Base-by-base conservation (phyloP, 2,329 filamentous ascomycete species). In the Paecilomyces fulvus region DNA sequence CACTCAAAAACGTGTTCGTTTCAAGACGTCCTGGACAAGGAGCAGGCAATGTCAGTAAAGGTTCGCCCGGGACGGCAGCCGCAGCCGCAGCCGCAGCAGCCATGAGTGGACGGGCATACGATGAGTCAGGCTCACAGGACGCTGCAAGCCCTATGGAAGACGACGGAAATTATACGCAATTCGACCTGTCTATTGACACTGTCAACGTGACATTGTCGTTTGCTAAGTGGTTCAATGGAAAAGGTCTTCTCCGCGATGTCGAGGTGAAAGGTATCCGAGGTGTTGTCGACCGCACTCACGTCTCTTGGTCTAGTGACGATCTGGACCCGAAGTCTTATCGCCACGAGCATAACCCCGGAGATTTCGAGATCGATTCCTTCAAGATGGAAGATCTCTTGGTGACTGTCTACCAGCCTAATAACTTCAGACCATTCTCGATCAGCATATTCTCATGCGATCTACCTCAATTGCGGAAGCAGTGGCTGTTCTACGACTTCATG, bases 181-280 rank as follows among this genome's bases (percentile, higher is more conserved):
- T 96, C 64, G 94, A 99, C 67, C 79, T 99, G 14, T 96, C 91
- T 0, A 90, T 99, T 58, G 90, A 94, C 60, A 95, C 90, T 0
- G 90, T 99, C 59, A 96, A 99, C 67, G 92, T 99, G 48, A 97
- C 92, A 0, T 73, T 99, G 25, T 99, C 94, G 0, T 97, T 99
- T 64, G 81, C 91, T n/a, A 97, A 96, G 70, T 99, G 94, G 94
- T 95, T 95, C 84, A 97, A 96, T 64, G 92, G 94, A 21, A 96
- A 92, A 71, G 94, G 94, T 0, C 80, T 95, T 5, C 77, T 99
- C 8, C 87, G 89, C 64, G 90, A 97, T 68, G 94, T 99, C 48
- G 91, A 96, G 68, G 87, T 99, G 54, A 94, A 91, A 67, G 94
- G 94, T 3, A 89, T 99, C 30, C 84, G 94, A 58, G 94, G 94